These are phyloP conservation scores for Nidularia pulvinata DNA, from an alignment of 768 basidiomycete genomes.

Conservation along the genomic window DNA sequence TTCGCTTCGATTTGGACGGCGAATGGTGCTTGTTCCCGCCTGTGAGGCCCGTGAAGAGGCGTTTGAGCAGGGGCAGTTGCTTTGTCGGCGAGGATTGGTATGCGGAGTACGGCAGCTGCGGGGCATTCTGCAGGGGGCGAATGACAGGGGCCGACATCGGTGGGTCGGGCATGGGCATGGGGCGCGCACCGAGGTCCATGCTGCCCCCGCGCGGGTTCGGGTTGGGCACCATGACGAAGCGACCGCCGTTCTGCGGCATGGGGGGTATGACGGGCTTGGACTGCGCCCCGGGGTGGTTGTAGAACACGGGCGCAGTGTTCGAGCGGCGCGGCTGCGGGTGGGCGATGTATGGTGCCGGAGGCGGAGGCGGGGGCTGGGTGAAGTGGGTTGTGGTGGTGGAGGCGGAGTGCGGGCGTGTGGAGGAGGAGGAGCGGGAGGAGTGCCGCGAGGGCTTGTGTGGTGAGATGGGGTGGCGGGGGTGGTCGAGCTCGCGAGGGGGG, in stretches of 20 bases:
- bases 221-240: not conserved
- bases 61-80: constrained; percentile 8
- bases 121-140: constrained; percentile 4
- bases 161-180: not conserved
- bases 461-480: not conserved
- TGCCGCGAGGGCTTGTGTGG: not conserved
- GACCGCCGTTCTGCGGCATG: not conserved
- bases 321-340: not conserved
- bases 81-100: constrained; percentile 10
- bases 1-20: constrained; percentile 1
- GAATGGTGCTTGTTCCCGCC: constrained; percentile 4
- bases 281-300: not conserved
- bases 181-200: not conserved
- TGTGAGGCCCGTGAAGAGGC: constrained; percentile 12
- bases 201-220: not conserved
- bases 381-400: not conserved
- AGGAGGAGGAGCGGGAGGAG: not conserved
- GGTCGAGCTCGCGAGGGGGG: not conserved
- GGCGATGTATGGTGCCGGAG: not conserved
- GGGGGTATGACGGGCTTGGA: not conserved
- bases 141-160: no score
- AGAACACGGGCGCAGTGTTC: not conserved
- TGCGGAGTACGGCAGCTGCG: constrained; percentile 7
- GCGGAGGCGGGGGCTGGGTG: not conserved
- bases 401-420: not conserved